These are phyloP conservation scores for Monarda citriodora DNA, from an alignment of 305 asterid species.

Conservation along the genomic window DNA sequence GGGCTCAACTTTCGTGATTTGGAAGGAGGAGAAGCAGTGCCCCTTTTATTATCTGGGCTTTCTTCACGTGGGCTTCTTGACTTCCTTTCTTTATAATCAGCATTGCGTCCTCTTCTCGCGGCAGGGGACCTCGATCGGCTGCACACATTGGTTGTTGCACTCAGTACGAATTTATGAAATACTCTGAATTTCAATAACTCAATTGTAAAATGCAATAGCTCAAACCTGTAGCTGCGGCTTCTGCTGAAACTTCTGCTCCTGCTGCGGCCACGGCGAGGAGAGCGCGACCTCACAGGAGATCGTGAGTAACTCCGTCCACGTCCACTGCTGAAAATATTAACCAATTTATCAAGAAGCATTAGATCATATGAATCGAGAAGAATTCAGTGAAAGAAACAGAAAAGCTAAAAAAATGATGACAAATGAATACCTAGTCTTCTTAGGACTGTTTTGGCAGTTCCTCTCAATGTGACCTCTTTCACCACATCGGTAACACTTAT, in stretches of 20 bases:
- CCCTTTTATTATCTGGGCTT: conserved; percentile 55
- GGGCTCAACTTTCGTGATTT: conserved; percentile 61
- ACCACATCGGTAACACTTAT: conserved; percentile 98
- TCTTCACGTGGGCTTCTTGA: conserved; percentile 55
- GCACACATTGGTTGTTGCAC: background rate
- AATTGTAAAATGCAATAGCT: background rate
- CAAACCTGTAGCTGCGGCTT: conserved; percentile 88
- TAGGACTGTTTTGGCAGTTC: conserved; percentile 93
- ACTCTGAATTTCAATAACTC: background rate
- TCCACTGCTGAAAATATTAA: conserved; percentile 31
- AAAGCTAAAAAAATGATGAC: background rate
- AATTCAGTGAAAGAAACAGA: background rate
- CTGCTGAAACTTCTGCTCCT: conserved; percentile 79
- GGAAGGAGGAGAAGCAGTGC: conserved; percentile 29
- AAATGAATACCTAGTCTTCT: conserved; percentile 63
- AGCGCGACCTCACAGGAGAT: conserved; percentile 92
- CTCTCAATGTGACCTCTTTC: conserved; percentile 98
- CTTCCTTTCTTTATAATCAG: conserved; percentile 51
- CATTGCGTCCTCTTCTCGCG: conserved; percentile 50
- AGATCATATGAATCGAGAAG: background rate
- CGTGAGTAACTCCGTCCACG: conserved; percentile 80
- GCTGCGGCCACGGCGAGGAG: conserved; percentile 81
- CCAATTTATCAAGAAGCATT: background rate
- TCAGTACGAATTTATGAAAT: background rate
- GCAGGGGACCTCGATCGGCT: conserved; percentile 93